These are phyloP conservation scores for Collybia nuda DNA, from an alignment of 768 basidiomycete genomes.

Conservation along the genomic window DNA sequence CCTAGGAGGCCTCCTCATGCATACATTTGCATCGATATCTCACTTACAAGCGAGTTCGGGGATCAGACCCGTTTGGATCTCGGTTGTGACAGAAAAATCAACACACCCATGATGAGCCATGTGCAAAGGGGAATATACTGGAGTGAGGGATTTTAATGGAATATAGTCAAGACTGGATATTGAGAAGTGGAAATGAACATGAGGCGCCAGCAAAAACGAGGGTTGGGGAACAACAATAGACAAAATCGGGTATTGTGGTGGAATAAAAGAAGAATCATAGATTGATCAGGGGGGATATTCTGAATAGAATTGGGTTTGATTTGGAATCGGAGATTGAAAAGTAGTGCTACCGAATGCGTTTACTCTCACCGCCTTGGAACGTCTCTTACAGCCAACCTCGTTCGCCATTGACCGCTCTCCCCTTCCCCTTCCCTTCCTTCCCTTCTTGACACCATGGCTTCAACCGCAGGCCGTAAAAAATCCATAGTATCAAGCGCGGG, in stretches of 20 bases:
- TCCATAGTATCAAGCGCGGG: conserved; percentile 66
- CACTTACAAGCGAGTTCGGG: no score
- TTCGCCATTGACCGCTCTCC: conserved; percentile 11
- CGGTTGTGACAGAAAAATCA: no score
- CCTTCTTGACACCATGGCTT: conserved; percentile 40
- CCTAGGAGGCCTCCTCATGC: no score
- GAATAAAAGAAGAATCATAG: not conserved
- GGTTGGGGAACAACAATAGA: conserved; percentile 2
- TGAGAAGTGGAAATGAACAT: not conserved
- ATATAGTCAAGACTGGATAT: not conserved
- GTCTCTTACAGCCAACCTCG: conserved; percentile 12
- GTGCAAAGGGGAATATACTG: not conserved
- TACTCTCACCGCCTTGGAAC: conserved; percentile 16
- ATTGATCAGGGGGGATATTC: conserved; percentile 14
- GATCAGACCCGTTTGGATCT: no score
- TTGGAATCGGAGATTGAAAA: conserved; percentile 25
- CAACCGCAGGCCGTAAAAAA: conserved; percentile 75
- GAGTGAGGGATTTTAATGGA: not conserved
- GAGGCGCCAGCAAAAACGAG: no score
- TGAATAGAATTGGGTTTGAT: conserved; percentile 18
- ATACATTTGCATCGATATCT: no score
- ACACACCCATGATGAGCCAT: no score
- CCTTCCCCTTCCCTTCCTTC: conserved; percentile 15
- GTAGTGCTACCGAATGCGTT: conserved; percentile 1
- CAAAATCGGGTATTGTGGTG: not conserved